These are phyloP conservation scores for Epithemia pelagica DNA, from an alignment of 108 stramenopile species.

Conservation along the genomic window DNA sequence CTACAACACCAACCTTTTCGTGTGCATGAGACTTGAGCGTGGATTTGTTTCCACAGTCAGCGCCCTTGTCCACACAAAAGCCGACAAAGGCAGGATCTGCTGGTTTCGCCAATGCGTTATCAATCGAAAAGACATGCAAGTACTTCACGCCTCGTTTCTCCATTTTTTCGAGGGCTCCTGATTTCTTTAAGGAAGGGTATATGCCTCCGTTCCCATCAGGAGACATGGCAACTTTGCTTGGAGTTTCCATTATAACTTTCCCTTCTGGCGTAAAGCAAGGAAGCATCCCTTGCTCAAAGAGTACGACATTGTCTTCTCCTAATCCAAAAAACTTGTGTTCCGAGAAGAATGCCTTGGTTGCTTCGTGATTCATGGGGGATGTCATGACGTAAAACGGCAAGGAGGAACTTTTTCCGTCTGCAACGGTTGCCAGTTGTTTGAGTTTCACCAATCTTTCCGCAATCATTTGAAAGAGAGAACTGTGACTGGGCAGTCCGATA, in stretches of 20 bases:
- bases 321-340: slow-evolving; percentile 78
- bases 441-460: slow-evolving; percentile 76
- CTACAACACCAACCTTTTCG: slow-evolving; percentile 94
- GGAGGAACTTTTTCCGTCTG: not conserved
- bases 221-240: slow-evolving; percentile 61
- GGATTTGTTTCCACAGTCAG: slow-evolving; percentile 95
- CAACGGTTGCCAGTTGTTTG: slow-evolving; percentile 19
- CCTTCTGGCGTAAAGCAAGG: slow-evolving; percentile 85
- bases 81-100: slow-evolving; percentile 96
- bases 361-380: slow-evolving; percentile 88
- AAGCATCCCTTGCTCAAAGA: slow-evolving; percentile 92
- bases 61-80: slow-evolving; percentile 68
- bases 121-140: slow-evolving; percentile 92
- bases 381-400: slow-evolving; percentile 92
- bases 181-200: slow-evolving; percentile 82
- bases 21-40: slow-evolving; percentile 78
- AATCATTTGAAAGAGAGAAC: slow-evolving; percentile 81
- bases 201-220: slow-evolving; percentile 99
- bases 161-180: slow-evolving; percentile 86
- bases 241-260: slow-evolving; percentile 85
- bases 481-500: slow-evolving; percentile 81
- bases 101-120: slow-evolving; percentile 88
- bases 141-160: slow-evolving; percentile 62
- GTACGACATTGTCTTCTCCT: slow-evolving; percentile 53
- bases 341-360: slow-evolving; percentile 72